Conservation (phyloP, 345 rosid genomes). For the Euphorbia peplus region DNA sequence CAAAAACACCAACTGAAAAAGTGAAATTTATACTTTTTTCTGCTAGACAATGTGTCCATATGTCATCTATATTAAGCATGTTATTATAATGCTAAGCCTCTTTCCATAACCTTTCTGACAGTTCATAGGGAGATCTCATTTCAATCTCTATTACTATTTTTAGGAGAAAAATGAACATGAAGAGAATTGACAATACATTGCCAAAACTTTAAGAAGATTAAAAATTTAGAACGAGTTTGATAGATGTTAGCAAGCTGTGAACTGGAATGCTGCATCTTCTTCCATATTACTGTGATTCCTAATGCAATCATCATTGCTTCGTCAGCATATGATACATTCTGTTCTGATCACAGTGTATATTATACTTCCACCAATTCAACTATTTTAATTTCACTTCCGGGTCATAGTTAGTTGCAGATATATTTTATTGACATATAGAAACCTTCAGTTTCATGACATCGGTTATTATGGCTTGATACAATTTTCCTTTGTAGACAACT, state of each 20-base stretch:
- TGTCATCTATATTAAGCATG: background rate
- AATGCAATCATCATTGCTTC: background rate
- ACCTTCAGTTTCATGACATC: background rate
- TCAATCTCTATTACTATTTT: too few relatives aligned
- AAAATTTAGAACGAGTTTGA: background rate
- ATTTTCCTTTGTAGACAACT: conserved; percentile 52
- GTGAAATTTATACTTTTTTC: background rate
- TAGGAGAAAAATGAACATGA: background rate
- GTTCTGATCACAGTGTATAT: background rate
- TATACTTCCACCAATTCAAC: background rate
- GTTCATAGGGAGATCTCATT: background rate
- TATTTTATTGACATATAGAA: background rate
- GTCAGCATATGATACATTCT: background rate
- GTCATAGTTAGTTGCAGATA: too few relatives aligned
- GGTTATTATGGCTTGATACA: background rate
- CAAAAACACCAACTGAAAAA: background rate
- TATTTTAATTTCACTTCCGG: background rate
- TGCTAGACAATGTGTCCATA: too few relatives aligned
- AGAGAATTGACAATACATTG: background rate
- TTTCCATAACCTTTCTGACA: background rate
- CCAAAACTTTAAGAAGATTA: background rate
- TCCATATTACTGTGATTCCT: background rate
- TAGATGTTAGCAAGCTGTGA: background rate
- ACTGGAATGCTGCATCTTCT: background rate
- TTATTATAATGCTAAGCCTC: background rate